Base-by-base conservation (phyloP, 768 basidiomycete species). In the Mycena amicta region DNA sequence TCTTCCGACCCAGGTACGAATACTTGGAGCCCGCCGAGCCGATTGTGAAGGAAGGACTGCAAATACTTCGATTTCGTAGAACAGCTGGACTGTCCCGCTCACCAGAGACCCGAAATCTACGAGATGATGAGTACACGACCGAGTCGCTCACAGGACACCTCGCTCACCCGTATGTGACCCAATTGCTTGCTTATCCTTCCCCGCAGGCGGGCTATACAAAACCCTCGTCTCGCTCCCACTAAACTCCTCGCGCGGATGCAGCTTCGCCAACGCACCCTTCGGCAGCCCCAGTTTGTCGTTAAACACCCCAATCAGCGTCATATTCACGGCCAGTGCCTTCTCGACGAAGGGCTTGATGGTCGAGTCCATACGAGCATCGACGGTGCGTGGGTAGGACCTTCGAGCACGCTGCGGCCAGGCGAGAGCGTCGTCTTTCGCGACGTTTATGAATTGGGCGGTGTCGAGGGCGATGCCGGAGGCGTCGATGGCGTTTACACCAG, bases 101-200 rank as follows among this genome's bases (percentile, higher is more conserved):
- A 60, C 63, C 57, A 66, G 29, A 11, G 72, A 73, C 3, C 76
- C 74, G 57, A 77, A 77, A 63, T 59, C 57, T 59, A 25, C 25
- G 6, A 18, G 31, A 13, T n/a, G 33, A 37, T 8, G 8, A 8
- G 18, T 18, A 37, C 53, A 15, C n/a, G 27, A 59, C 59, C 11
- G n/a, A 51, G n/a, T 56, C 50, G 26, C 82, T 37, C 6, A 5
- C 13, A 45, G 43, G 43, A 8, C 6, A 8, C 43, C 22, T 45
- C 79, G 57, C 57, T 81, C 81, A 67, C 83, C 83, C 4, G 82
- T 83, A 60, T 84, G 83, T 0, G 80, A 74, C 15, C 80, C 68
- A 22, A 71, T 70, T 30, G 77, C 74, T 5, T 79, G 82, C 4
- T 82, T 49, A 6, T 70, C 66, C 18, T 70, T 64, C 15, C 59